These are phyloP conservation scores for Spirogloea muscicola DNA, from an alignment of 139 green algal species.

Conservation along the genomic window DNA sequence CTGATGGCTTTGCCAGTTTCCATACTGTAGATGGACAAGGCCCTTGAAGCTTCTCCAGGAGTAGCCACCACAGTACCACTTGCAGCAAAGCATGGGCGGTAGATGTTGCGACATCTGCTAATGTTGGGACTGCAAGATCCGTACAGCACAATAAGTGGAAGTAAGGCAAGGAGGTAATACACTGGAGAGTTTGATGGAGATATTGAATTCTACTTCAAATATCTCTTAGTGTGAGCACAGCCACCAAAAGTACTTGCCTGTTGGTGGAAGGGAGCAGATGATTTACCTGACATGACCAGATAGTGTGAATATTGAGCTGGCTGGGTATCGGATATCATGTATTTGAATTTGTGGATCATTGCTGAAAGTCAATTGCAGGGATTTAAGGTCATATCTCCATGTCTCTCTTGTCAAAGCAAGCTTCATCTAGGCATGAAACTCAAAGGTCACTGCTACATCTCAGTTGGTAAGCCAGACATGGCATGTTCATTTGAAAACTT, in stretches of 20 bases:
- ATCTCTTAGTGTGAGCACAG: too few species aligned
- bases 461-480: too few species aligned
- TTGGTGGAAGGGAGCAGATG: too few species aligned
- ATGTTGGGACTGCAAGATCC: constrained; percentile 15
- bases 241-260: too few species aligned
- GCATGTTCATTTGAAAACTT: too few species aligned
- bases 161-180: too few species aligned
- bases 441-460: neutral
- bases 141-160: constrained; percentile 25
- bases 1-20: constrained; percentile 26
- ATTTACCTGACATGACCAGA: constrained; percentile 39
- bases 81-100: constrained; percentile 14
- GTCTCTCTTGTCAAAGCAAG: neutral
- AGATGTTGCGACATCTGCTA: constrained; percentile 15
- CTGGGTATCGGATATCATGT: constrained; percentile 29
- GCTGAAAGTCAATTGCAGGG: constrained; percentile 35
- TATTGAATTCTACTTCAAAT: too few species aligned
- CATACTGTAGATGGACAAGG: constrained; percentile 25
- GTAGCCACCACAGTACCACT: constrained; percentile 9
- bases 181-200: too few species aligned
- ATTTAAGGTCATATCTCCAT: neutral
- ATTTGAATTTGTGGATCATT: constrained; percentile 19
- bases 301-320: constrained; percentile 10
- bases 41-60: constrained; percentile 3
- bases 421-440: too few species aligned